A percentile compares a stretch with the other conserved stretches of the same genome.
Evolutionary conservation across 495 filamentous ascomycete genomes (phyloP).

Genomic region (Neurospora sp.): DNA sequence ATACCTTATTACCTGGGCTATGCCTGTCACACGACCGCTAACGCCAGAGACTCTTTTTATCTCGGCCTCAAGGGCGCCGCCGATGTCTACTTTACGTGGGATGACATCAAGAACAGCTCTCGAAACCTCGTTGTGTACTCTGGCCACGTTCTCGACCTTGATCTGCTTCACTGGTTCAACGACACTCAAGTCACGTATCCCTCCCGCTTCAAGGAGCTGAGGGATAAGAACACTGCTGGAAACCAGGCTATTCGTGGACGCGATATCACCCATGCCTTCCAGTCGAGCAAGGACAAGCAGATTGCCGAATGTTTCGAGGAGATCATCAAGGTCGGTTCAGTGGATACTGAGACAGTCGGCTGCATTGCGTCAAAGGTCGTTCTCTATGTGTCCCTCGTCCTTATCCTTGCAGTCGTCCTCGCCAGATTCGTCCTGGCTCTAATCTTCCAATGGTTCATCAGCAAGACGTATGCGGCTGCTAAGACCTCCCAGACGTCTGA

Average conservation of each 20-base stretch:
- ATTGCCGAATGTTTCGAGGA: conserved; percentile 79
- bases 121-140: conserved; percentile 90
- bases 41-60: conserved; percentile 67
- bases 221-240: conserved; percentile 33
- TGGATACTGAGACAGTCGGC: conserved; percentile 92
- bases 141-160: conserved; percentile 86
- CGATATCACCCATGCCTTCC: conserved; percentile 83
- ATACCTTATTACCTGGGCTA: conserved; percentile 72
- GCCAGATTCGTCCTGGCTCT: conserved; percentile 86
- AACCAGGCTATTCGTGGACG: conserved; percentile 74
- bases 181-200: conserved; percentile 71
- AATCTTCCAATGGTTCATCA: conserved; percentile 91
- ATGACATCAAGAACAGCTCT: conserved; percentile 78
- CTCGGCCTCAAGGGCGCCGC: conserved; percentile 43
- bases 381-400: conserved; percentile 83
- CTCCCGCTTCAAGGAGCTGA: conserved; percentile 65
- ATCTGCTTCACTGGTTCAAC: conserved; percentile 88
- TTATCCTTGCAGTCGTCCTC: conserved; percentile 84
- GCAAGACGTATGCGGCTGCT: conserved; percentile 65
- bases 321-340: conserved; percentile 89
- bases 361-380: conserved; percentile 98
- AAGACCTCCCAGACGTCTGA: conserved; percentile 64
- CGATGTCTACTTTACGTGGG: conserved; percentile 90
- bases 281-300: conserved; percentile 63
- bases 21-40: conserved; percentile 71